Conservation (phyloP, 495 filamentous ascomycete species). For the Daldinia childiae region DNA sequence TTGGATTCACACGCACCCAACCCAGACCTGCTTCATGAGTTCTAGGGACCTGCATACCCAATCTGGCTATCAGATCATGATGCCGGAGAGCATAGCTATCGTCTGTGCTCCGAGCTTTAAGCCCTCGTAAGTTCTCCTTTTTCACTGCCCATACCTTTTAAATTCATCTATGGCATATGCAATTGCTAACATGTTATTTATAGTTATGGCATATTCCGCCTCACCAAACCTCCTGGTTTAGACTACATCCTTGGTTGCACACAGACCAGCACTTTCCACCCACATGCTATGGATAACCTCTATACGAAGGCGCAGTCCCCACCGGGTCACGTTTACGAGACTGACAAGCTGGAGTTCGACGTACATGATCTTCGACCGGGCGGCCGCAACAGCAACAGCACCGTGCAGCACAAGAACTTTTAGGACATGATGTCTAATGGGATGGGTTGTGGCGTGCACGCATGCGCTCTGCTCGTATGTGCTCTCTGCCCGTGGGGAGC, state of each 20-base stretch:
- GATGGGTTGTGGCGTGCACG: constrained; percentile 29
- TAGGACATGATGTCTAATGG: constrained; percentile 43
- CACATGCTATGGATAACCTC: constrained; percentile 65
- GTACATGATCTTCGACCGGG: constrained; percentile 78
- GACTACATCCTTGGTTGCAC: constrained; percentile 79
- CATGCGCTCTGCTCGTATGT: constrained; percentile 24
- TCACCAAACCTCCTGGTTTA: constrained; percentile 92
- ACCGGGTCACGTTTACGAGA: constrained; percentile 88
- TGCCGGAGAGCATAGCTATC: constrained; percentile 94
- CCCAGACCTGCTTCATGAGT: constrained; percentile 98
- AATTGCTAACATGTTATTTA: constrained; percentile 23
- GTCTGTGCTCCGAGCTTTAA: constrained; percentile 88
- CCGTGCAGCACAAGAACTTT: constrained; percentile 36
- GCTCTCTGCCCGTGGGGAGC: constrained; percentile 13
- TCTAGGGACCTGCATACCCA: constrained; percentile 94
- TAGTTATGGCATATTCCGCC: constrained; percentile 90
- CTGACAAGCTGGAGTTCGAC: constrained; percentile 75
- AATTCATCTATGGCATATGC: background rate
- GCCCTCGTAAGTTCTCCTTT: constrained; percentile 68
- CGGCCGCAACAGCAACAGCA: constrained; percentile 35
- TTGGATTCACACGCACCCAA: constrained; percentile 98
- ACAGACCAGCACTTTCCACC: constrained; percentile 83
- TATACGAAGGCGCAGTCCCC: constrained; percentile 83
- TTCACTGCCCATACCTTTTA: background rate
- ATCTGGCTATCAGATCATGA: constrained; percentile 89